Evolutionary conservation across 192 early-diverging fungal genomes (phyloP), one percentile per base, ranked within the genome.

Genomic region (Backusella tuberculispora): DNA sequence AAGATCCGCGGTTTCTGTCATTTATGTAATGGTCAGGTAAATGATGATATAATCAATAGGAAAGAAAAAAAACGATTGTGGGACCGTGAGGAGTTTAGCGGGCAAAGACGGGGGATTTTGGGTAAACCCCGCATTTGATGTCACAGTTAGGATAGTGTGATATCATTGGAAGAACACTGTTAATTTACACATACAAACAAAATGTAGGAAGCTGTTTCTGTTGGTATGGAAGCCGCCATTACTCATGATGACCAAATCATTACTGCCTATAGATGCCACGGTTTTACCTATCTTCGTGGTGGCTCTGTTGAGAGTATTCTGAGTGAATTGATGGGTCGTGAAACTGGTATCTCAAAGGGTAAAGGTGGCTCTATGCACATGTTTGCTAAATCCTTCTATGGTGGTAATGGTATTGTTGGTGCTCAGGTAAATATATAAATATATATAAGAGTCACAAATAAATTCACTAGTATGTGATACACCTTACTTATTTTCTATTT

Each of bases 281-380:
- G 97, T 19, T 98, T 97, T 88, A 95, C 96, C 43, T 89, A 92
- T 76, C 87, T 90, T 78, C 95, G 96, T 77, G 97, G 94, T 46
- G 91, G 81, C 8, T 81, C 88, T 69, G 78, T 87, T 44, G 81
- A 83, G 42, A 84, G 85, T 17, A 91, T 95, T 76, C 71, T 95
- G 66, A 92, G 89, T 48, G 94, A 95, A 78, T 85, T 95, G 84
- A 90, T 92, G 86, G 97, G 97, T 73, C 91, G 92, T 74, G 76
- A 79, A 67, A 90, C 84, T 65, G 97, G 97, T 80, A 91, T 92
- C 81, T 96, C 96, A 38, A 85, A 89, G 81, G 97, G 97, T 50
- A 99, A 97, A 89, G 97, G 96, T 76, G 97, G 97, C n/a, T 99
- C 97, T 71, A 99, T 99, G 97, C 97, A 99, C 90, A 96, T 99